Base-by-base conservation (phyloP, 805 yeast genomes). In the Yamadazyma olivae region DNA sequence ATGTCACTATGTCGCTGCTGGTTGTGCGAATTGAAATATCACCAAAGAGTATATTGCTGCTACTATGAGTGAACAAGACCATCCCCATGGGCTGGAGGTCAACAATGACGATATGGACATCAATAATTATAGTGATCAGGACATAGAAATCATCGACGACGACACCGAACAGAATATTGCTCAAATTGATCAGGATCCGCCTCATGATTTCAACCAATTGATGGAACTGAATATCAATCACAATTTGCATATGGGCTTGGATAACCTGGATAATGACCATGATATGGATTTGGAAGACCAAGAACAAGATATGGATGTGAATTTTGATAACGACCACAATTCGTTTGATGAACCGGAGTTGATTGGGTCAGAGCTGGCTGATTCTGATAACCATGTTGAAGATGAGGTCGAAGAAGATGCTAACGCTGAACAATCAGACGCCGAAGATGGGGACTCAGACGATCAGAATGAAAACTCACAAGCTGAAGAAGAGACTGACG, bases 401-500 rank as follows among this genome's bases (percentile, higher is more conserved):
- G 28, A n/a, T 25, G 13, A n/a, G 13, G 37, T 21, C 7, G 36
- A 30, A 20, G 33, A 23, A 10, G 23, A 37, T 9, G 27, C 23
- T 14, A n/a, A 27, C 12, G 16, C 5, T 31, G 25, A 22, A 4
- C 22, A 19, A 18, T 23, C 23, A 27, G 27, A 19, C 10, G 15
- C 22, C 19, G 31, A 20, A n/a, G 16, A 22, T n/a, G 14, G 10
- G 7, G 35, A 12, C 4, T 5, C 13, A 15, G 16, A 5, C 10
- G 28, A 20, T 27, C 27, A 34, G 19, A 18, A 27, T 16, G 19
- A 19, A 8, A 31, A 35, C 17, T 18, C 22, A 17, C 22, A 27
- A 16, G 27, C 14, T 12, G 38, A 34, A 16, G 25, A 29, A 12
- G 29, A 30, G 12, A 21, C 12, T 17, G 34, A 29, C 6, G 38